A percentile compares a stretch with the other conserved stretches of the same genome.
These are phyloP conservation scores for Lactarius tabidus DNA, from an alignment of 768 basidiomycete genomes.

Conservation along the genomic window DNA sequence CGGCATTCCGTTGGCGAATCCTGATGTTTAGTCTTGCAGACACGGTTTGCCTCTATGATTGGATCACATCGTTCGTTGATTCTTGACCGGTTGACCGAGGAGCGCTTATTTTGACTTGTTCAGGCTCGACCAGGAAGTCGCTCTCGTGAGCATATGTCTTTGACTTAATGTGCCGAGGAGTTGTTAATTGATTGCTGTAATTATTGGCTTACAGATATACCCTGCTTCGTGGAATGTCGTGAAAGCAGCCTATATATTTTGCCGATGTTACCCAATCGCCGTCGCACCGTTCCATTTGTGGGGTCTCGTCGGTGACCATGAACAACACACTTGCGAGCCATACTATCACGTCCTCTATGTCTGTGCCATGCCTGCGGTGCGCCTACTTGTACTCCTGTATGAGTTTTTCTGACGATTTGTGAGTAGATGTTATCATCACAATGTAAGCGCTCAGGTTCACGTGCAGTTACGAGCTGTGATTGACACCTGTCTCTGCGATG, in stretches of 20 bases:
- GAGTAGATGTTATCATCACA: constrained; percentile 17
- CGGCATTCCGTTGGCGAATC: neutral
- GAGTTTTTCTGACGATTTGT: neutral
- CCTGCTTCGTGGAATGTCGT: constrained; percentile 13
- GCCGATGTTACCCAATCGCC: constrained; percentile 20
- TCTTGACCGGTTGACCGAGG: neutral
- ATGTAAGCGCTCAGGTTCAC: constrained; percentile 3
- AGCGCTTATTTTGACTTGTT: neutral
- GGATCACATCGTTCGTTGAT: constrained; percentile 23
- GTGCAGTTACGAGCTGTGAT: neutral
- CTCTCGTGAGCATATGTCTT: constrained; percentile 1
- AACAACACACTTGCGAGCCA: neutral
- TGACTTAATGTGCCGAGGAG: neutral
- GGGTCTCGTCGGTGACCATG: constrained; percentile 11
- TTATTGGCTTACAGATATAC: constrained; percentile 13
- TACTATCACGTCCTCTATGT: constrained; percentile 14
- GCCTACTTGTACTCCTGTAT: neutral
- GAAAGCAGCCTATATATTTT: constrained; percentile 21
- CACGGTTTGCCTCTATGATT: constrained; percentile 24
- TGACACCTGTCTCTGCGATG: constrained; percentile 2
- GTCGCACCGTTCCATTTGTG: constrained; percentile 21
- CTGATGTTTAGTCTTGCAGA: constrained; percentile 8
- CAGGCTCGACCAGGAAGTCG: constrained; percentile 20
- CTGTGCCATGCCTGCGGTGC: constrained; percentile 13
- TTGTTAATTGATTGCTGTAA: neutral